Base-by-base conservation (phyloP, 176 grass and related monocot genomes). In the Triticum timopheevii region DNA sequence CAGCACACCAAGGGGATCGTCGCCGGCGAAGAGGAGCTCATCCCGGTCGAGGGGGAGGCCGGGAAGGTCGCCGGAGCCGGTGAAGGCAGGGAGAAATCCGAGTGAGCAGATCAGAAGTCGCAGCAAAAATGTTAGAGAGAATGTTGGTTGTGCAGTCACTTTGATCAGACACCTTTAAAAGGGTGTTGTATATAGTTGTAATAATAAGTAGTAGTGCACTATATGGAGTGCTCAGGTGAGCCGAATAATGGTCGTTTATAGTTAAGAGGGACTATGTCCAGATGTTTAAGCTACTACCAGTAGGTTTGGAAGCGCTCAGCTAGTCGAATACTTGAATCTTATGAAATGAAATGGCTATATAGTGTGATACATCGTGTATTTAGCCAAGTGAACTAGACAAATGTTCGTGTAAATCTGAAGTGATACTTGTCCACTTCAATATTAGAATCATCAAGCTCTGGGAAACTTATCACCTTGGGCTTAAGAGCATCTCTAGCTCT, bases 1-100 rank as follows among this genome's bases (percentile, higher is more conserved):
- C 33, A 88, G 81, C 89, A 91, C 66, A 52, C 87, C 27, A 93
- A 92, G 79, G 90, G 74, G 10, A 84, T 98, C 54, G 90, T 98
- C 19, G 89, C 89, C 42, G 93, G 87, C 66, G 87, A 88, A 63
- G 93, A 95, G 80, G 74, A 75, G 80, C 19, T 86, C 71, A 80
- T 90, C 39, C 83, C 84, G 0, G 65, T 71, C 19, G 56, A 23
- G 30, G 44, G 67, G 19, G 59, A 24, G 33, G 70, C 72, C 6
- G 69, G 6, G 20, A 50, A 80, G 33, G 34, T 68, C 16, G 8
- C 31, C 12, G 61, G 42, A 30, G 44, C 15, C 1, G 23, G 84
- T 17, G 75, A 87, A 19, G 85, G 78, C 56, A 90, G 81, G 80
- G 10, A 28, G 42, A 90, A 84, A 66, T 10, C 28, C 27, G 44